Evolutionary conservation across 305 asterid species (phyloP).

Genomic region (Caryopteris hybrid): DNA sequence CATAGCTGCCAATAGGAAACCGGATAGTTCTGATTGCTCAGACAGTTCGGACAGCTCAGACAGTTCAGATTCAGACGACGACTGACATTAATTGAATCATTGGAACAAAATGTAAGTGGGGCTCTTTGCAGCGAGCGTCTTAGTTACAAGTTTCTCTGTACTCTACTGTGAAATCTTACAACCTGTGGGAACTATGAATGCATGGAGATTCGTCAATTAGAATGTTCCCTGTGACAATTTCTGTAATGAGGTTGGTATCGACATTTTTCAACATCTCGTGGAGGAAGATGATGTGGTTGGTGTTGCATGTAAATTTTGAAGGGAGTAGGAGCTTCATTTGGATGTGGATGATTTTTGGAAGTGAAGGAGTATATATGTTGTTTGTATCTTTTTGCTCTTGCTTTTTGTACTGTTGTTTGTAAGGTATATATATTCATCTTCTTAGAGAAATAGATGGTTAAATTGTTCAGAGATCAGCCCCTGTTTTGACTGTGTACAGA

Average conservation of each 20-base stretch:
- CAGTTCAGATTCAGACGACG: conserved; percentile 65
- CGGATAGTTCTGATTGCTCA: conserved; percentile 17
- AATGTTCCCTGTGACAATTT: not conserved
- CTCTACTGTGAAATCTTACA: not conserved
- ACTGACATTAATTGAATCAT: conserved; percentile 16
- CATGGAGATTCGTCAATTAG: not conserved
- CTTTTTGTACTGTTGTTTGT: not conserved
- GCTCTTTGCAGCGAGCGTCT: not conserved
- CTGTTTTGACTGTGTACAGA: too few species aligned
- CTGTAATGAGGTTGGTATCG: not conserved
- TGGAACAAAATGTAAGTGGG: not conserved
- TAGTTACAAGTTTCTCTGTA: not conserved
- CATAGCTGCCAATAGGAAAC: conserved; percentile 38
- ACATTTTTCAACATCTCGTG: not conserved
- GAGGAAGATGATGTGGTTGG: not conserved
- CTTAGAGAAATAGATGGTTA: not conserved
- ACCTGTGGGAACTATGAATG: not conserved
- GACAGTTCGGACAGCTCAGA: conserved; percentile 43
- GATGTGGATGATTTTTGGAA: not conserved
- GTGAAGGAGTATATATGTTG: not conserved
- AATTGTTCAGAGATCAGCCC: too few species aligned
- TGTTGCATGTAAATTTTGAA: not conserved
- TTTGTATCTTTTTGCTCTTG: not conserved
- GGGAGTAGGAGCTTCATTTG: conserved; percentile 2
- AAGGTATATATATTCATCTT: too few species aligned